Evolutionary conservation across 495 filamentous ascomycete genomes (phyloP).

Genomic region (Mycothermus thermophilus): DNA sequence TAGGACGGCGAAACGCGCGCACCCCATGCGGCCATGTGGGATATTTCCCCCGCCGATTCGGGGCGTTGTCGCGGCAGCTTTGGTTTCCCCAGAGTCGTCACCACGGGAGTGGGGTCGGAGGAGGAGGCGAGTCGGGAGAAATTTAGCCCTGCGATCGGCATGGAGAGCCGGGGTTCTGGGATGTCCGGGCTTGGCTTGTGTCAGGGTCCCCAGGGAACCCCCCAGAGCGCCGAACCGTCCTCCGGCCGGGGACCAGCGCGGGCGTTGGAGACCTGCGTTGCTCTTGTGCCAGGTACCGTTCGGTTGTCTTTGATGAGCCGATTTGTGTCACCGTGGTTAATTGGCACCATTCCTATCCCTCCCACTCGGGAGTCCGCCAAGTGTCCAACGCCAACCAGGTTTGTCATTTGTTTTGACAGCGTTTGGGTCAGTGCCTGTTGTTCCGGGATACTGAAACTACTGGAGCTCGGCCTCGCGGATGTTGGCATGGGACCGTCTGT

Average conservation of each 20-base stretch:
- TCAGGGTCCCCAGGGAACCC: conserved; percentile 1
- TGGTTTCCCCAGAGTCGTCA: conserved; percentile 10
- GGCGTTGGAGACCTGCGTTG: too few species aligned
- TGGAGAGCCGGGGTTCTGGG: conserved; percentile 2
- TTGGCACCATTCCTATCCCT: too few species aligned
- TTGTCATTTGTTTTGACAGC: too few species aligned
- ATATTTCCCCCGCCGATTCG: conserved; percentile 23
- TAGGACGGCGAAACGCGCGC: conserved; percentile 16
- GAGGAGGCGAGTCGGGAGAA: conserved; percentile 18
- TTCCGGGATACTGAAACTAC: not conserved
- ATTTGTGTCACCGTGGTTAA: too few species aligned
- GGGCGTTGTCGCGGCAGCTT: conserved; percentile 21
- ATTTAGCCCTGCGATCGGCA: conserved; percentile 20
- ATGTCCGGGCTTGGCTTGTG: too few species aligned
- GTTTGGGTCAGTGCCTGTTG: not conserved
- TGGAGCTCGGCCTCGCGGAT: conserved; percentile 2
- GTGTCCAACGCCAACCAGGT: too few species aligned
- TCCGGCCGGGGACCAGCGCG: not conserved
- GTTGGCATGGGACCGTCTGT: too few species aligned
- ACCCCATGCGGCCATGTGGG: conserved; percentile 9
- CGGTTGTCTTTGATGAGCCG: too few species aligned
- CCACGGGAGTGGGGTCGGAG: conserved; percentile 14
- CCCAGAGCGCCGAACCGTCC: conserved; percentile 3
- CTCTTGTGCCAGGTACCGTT: too few species aligned
- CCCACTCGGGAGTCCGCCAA: too few species aligned